A percentile compares a stretch with the other conserved stretches of the same genome.
Evolutionary conservation across 306 rosid species (phyloP).

Genomic region (Dalbergia cultrata): DNA sequence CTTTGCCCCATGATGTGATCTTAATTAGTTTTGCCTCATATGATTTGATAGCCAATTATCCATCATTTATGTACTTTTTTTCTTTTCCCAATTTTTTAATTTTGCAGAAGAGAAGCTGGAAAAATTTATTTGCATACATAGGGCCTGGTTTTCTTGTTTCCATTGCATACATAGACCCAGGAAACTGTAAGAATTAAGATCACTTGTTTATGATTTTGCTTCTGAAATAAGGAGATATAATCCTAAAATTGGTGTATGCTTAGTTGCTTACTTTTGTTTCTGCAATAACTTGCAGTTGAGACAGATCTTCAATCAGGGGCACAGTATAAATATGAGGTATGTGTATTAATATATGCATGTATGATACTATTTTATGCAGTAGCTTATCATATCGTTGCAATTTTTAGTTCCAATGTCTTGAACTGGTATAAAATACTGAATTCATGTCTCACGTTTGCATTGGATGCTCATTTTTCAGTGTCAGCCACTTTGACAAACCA

Average conservation of each 20-base stretch:
- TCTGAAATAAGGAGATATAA: constrained; percentile 13
- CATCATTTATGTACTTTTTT: neutral
- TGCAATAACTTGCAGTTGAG: constrained; percentile 69
- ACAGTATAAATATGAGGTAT: constrained; percentile 85
- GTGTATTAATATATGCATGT: constrained; percentile 3
- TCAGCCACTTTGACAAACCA: neutral
- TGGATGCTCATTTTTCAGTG: no score
- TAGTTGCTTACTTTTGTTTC: constrained; percentile 19
- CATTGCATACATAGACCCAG: constrained; percentile 98
- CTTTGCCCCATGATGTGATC: neutral
- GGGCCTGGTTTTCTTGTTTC: constrained; percentile 99
- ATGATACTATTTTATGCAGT: no score
- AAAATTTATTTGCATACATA: constrained; percentile 88
- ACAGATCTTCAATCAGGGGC: constrained; percentile 98
- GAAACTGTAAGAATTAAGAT: constrained; percentile 77
- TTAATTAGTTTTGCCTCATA: neutral
- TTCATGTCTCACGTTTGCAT: no score
- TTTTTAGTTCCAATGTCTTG: neutral
- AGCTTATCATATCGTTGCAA: neutral
- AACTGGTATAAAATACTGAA: no score
- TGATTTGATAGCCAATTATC: neutral
- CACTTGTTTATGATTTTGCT: constrained; percentile 36
- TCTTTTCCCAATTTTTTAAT: neutral
- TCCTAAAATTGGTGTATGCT: constrained; percentile 9
- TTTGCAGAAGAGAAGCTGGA: constrained; percentile 92